A percentile compares a stretch with the other conserved stretches of the same genome.
These are phyloP conservation scores for Amanita molliuscula DNA, from an alignment of 768 basidiomycete genomes.

Conservation along the genomic window DNA sequence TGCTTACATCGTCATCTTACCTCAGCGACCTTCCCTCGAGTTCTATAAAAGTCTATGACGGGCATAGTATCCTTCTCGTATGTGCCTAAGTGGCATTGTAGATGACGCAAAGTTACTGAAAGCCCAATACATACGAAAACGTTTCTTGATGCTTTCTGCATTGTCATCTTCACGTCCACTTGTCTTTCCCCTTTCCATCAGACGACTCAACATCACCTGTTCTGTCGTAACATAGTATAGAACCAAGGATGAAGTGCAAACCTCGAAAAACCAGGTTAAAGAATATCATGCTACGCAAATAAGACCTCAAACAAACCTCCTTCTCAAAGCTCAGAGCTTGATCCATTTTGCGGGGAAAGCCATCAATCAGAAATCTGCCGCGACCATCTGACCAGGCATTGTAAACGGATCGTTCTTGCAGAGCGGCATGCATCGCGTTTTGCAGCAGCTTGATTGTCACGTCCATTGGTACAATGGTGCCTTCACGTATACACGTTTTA, in stretches of 20 bases:
- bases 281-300: constrained; percentile 12
- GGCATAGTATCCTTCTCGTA: constrained; percentile 88
- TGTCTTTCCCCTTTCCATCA: constrained; percentile 87
- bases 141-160: constrained; percentile 86
- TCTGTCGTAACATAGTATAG: constrained; percentile 85
- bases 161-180: constrained; percentile 97
- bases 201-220: constrained; percentile 74
- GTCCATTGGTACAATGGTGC: constrained; percentile 92
- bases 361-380: constrained; percentile 91
- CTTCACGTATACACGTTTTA: constrained; percentile 80
- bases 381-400: constrained; percentile 59
- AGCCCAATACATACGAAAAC: constrained; percentile 60
- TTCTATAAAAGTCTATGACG: constrained; percentile 76
- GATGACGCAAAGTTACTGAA: background rate
- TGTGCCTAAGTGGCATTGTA: constrained; percentile 51
- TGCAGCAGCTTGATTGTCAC: constrained; percentile 93
- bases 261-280: constrained; percentile 28
- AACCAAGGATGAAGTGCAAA: constrained; percentile 71
- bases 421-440: constrained; percentile 72
- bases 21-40: constrained; percentile 64
- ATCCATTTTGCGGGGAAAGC: constrained; percentile 98
- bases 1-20: constrained; percentile 29
- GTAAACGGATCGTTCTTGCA: constrained; percentile 31
- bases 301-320: constrained; percentile 32
- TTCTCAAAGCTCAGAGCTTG: constrained; percentile 90